Evolutionary conservation across 2,329 filamentous ascomycete species (phyloP).

Genomic region (Claviceps purpurea): DNA sequence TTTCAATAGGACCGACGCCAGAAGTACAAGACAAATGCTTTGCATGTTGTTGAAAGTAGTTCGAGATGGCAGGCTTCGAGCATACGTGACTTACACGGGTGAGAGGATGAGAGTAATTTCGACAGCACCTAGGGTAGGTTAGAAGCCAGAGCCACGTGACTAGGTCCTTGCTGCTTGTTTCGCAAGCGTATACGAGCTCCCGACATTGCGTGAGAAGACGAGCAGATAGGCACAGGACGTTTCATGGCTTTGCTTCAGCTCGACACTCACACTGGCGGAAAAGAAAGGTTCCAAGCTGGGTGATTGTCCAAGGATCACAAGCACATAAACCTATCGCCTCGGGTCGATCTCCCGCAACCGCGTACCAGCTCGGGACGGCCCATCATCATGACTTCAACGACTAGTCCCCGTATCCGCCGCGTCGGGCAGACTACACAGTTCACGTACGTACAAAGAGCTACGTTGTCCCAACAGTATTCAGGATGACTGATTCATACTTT

Average conservation of each 20-base stretch:
- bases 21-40: neutral
- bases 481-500: neutral
- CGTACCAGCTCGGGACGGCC: slow-evolving; percentile 5
- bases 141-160: neutral
- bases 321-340: neutral
- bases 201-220: neutral
- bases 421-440: slow-evolving; percentile 35
- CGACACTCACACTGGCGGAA: neutral
- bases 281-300: neutral
- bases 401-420: slow-evolving; percentile 29
- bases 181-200: neutral
- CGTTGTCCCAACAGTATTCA: too few relatives aligned
- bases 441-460: slow-evolving; percentile 22
- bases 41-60: neutral
- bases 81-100: neutral
- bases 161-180: too few relatives aligned
- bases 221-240: neutral
- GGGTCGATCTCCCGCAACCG: neutral
- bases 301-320: neutral
- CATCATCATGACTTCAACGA: slow-evolving; percentile 19
- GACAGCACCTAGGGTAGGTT: neutral
- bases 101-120: too few relatives aligned
- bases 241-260: neutral
- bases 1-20: neutral
- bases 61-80: neutral